Evolutionary conservation across 305 asterid species (phyloP), one percentile per base, ranked within the genome.

Genomic region (Fraxinus sp.): DNA sequence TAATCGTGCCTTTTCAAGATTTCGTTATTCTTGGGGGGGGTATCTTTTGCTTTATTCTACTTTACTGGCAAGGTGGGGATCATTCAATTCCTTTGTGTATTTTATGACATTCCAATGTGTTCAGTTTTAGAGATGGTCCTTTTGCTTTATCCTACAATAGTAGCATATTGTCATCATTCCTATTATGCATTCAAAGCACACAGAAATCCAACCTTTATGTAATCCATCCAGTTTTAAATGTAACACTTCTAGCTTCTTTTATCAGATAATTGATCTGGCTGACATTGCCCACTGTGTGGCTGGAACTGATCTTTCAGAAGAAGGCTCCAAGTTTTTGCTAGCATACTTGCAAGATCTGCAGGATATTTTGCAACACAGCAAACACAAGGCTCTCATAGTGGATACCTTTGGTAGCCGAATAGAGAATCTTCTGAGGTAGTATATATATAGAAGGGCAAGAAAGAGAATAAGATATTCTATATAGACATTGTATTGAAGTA

Each of bases 351-450:
- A 93, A 86, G 98, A 95, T 86, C 92, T 95, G 79, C 97, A 88
- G 86, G 95, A 90, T 83, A 79, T 92, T 84, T 88, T 95, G 88
- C 95, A 90, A 71, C 92, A 89, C 62, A 92, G 92, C 91, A 95
- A 93, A 94, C 85, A 88, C 79, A 91, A 85, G 85, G 95, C 97
- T 86, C 97, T 95, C 86, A 86, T 95, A 46, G 93, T 95, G 81
- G 99, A 93, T 87, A 95, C 97, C 71, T 95, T 94, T 87, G 98
- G 99, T 81, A 87, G 91, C 79, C 91, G 97, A 82, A 90, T 95
- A 81, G 99, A 94, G 89, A 91, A 85, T 88, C 97, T 95, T 79
- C 82, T 95, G 88, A 86, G 97, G 99, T 94, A 93, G 87, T 41
- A 41, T 78, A 76, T 68, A 55, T 76, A 77, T 77, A 14, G 41